Evolutionary conservation across 176 grass and related monocot species (phyloP), one percentile per base, ranked within the genome.

Genomic region (Bonia amplexicaulis): DNA sequence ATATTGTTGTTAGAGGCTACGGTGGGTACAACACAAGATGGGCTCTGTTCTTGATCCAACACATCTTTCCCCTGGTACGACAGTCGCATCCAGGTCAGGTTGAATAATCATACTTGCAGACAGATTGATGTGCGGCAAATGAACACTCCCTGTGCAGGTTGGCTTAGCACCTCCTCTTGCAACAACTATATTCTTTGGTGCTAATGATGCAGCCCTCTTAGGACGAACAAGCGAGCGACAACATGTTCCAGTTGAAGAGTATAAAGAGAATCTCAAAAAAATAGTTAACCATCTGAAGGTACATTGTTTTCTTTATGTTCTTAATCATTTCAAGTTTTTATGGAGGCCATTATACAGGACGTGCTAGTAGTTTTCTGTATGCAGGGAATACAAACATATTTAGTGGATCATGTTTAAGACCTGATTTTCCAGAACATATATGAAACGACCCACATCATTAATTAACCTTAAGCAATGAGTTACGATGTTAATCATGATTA

Each of bases 21-120:
- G 86, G 93, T 16, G 96, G 96, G 9, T 98, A 98, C 88, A 98
- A 95, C 77, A 92, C 93, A 26, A 91, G 93, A 77, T 98, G 96
- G 96, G 93, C 96, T 22, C 73, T 98, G 31, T 98, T 98, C 80
- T 76, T 98, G 44, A 87, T 95, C 49, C 81, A 95, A 29, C 91
- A 82, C 16, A 85, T 98, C 12, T 98, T 95, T 6, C 93, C 93
- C 19, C 52, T 72, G 54, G 89, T 92, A 95, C 81, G 65, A 78
- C 12, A 25, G 16, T 45, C n/a, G 2, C 9, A 25, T 80, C 19
- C 80, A 44, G 35, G 13, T 5, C 3, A 35, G 52, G 33, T 39
- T 76, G 40, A 40, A 58, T 31, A 23, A 40, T 0, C 25, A 31
- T 17, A 27, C 46, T 15, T 6, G 13, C 40, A 29, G 9, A 2